A percentile compares a stretch with the other conserved stretches of the same genome.
phyloP scores from a whole-genome alignment of 768 basidiomycete genomes.

The Kwoniella dendrophila region DNA sequence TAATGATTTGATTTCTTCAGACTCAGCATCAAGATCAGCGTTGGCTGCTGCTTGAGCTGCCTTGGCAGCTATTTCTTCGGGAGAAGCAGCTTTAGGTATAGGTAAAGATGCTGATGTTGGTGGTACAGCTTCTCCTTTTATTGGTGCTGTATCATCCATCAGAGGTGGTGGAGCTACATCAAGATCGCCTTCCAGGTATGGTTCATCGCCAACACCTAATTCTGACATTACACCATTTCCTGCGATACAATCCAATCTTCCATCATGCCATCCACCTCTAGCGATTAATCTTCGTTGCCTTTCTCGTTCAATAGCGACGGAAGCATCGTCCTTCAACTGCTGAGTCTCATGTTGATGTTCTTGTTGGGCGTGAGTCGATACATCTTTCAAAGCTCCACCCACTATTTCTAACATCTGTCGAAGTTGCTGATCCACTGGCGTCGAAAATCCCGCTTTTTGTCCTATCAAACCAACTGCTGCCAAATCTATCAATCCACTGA shows the following conservation, averaged over 20 bases:
- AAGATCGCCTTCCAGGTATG: slow-evolving; percentile 58
- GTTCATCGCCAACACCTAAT: slow-evolving; percentile 79
- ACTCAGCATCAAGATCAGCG: slow-evolving; percentile 47
- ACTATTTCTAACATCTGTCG: slow-evolving; percentile 81
- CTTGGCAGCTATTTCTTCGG: slow-evolving; percentile 7
- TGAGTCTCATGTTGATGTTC: slow-evolving; percentile 45
- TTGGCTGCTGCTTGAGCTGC: slow-evolving; percentile 17
- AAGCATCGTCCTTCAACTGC: slow-evolving; percentile 58
- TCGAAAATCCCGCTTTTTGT: slow-evolving; percentile 87
- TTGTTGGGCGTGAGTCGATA: slow-evolving; percentile 60
- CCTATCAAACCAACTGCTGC: slow-evolving; percentile 92
- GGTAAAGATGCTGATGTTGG: slow-evolving; percentile 33
- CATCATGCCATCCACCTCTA: slow-evolving; percentile 80
- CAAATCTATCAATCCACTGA: slow-evolving; percentile 84
- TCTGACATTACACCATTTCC: slow-evolving; percentile 86
- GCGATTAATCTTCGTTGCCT: slow-evolving; percentile 59
- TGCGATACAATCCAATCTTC: slow-evolving; percentile 76
- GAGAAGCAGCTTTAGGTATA: neutral
- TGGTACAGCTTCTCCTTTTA: slow-evolving; percentile 41
- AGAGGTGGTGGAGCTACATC: slow-evolving; percentile 33
- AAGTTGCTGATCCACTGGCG: slow-evolving; percentile 76
- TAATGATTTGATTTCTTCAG: slow-evolving; percentile 63
- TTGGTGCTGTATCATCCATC: slow-evolving; percentile 40
- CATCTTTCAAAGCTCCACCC: slow-evolving; percentile 68
- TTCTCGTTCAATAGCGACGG: slow-evolving; percentile 57